Evolutionary conservation across 495 filamentous ascomycete species (phyloP), one percentile per base, ranked within the genome.

Genomic region (Thermochaetoides thermophila): DNA sequence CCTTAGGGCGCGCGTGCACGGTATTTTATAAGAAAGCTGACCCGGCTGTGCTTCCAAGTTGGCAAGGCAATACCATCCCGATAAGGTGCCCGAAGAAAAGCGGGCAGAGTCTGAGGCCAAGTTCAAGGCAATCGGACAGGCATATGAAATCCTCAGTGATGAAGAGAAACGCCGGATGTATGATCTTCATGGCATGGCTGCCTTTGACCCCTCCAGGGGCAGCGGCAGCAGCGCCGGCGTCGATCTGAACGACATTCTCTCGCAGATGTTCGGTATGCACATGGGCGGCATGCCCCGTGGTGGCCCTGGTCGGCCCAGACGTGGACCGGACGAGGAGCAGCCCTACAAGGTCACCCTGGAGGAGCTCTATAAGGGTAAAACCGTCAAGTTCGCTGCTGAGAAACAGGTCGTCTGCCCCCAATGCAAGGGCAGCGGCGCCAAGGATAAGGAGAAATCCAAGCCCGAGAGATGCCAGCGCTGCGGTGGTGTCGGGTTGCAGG

Each of bases 281-380:
- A 40, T 44, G 47, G 43, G 43, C 9, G 40, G 72, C 24, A 78
- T 84, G 74, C 68, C 68, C 20, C 66, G 63, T 20, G 61, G 60
- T 7, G 54, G 62, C 6, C 66, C 73, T 15, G 61, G 59, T 36
- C 66, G 69, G 37, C 78, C 79, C 13, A 63, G 75, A 31, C 78
- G 68, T 45, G 87, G 89, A 16, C 71, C 68, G 32, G 74, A 84
- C 43, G 87, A 93, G 50, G 78, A 93, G 48, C 84, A 93, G 44
- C 69, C 79, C 36, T 97, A 96, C 49, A 75, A 84, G 48, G 79
- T 94, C 36, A 81, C 71, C 9, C 57, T 97, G 35, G 89, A 95
- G 50, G 87, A 96, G 46, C 66, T 96, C 16, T 97, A 94, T 61
- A 95, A 93, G 66, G 89, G 89, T 42, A 95, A 96, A 69, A 94